Evolutionary conservation across 495 filamentous ascomycete species (phyloP).

Genomic region (Penicillium soppii): DNA sequence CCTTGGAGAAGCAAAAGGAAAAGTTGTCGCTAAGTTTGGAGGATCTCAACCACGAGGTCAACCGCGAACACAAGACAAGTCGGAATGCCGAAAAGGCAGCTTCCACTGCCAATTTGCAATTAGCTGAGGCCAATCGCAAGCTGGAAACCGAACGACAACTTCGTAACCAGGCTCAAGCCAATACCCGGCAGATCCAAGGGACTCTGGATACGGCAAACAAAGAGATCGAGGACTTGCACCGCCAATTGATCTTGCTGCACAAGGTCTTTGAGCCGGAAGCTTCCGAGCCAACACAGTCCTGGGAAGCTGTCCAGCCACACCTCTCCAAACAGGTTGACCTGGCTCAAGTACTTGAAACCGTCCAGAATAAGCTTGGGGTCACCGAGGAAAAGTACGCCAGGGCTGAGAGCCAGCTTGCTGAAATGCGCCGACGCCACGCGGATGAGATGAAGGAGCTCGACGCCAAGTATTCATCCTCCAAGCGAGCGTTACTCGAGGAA

Average conservation of each 20-base stretch:
- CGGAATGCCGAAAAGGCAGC: conserved; percentile 88
- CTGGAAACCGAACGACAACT: conserved; percentile 90
- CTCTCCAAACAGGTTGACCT: conserved; percentile 72
- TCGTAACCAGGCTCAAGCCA: conserved; percentile 79
- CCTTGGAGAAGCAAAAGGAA: conserved; percentile 93
- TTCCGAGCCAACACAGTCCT: conserved; percentile 55
- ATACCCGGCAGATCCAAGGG: conserved; percentile 74
- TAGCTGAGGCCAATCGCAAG: conserved; percentile 84
- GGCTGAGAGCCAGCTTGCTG: conserved; percentile 79
- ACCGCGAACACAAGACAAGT: conserved; percentile 84
- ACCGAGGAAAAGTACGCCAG: conserved; percentile 80
- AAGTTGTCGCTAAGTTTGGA: conserved; percentile 87
- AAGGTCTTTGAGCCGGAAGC: conserved; percentile 83
- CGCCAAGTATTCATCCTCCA: conserved; percentile 67
- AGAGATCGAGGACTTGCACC: conserved; percentile 76
- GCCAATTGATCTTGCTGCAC: conserved; percentile 75
- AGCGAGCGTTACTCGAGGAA: conserved; percentile 77
- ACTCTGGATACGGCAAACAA: conserved; percentile 73
- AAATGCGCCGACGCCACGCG: conserved; percentile 69
- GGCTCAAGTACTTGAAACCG: conserved; percentile 84
- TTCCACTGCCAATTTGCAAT: conserved; percentile 76
- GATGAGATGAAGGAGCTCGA: conserved; percentile 75
- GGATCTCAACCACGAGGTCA: conserved; percentile 91
- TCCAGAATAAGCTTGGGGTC: conserved; percentile 80
- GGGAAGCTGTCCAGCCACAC: conserved; percentile 60